Evolutionary conservation across 2,329 filamentous ascomycete genomes (phyloP), one percentile per base, ranked within the genome.

Genomic region (Tolypocladium cylindrosporum): DNA sequence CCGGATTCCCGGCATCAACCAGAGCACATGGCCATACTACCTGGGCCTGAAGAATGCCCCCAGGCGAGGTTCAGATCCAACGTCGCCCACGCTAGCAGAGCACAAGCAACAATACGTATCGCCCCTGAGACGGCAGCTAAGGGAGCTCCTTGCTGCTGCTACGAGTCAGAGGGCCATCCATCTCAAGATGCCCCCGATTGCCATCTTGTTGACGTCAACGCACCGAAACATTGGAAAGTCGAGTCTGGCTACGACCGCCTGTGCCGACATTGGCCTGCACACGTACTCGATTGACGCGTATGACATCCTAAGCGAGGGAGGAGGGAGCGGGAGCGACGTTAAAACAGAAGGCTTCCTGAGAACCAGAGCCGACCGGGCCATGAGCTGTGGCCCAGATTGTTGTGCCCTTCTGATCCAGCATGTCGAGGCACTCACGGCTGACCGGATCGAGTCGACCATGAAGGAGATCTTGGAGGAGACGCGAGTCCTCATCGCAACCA

Each of bases 201-300:
- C 92, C 1, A 88, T 99, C 41, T 79, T 99, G 3, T 77, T 99
- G 8, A 89, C 90, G 1, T 97, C 94, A 1, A 95, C 91, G 2
- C 94, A 99, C 72, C 85, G 94, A 51, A 90, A 90, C 60, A 96
- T 97, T 64, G 94, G 94, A 55, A 99, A 99, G 71, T 80, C 89
- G n/a, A 89, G 87, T 3, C 75, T 91, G 27, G 90, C 90, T 0
- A 80, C 78, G 1, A 83, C 84, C 50, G 91, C 92, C 5, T 96
- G 91, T 70, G 82, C 88, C 3, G 93, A 97, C 66, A 87, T 97
- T 61, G 94, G 94, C 4, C 78, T 97, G 19, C 94, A 99, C 70
- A 89, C 86, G 0, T 97, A 96, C 69, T 75, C 84, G 0, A 89
- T 99, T 56, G 91, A 97, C 70, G 89, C 90, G 0, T 96, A 96